These are phyloP conservation scores for Sinapis alba DNA, from an alignment of 441 rosid genomes.

Conservation along the genomic window DNA sequence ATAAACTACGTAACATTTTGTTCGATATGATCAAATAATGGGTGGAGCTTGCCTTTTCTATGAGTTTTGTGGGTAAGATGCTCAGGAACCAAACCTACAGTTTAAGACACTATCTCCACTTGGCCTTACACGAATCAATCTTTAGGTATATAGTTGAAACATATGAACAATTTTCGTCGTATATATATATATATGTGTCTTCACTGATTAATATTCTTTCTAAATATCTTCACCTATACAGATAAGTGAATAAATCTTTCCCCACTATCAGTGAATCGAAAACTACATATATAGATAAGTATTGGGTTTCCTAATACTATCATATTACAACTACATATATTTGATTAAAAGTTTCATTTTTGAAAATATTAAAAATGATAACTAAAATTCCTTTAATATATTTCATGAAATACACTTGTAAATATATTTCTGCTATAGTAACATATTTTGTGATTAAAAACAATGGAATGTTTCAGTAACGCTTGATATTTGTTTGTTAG, in stretches of 20 bases:
- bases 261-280: neutral
- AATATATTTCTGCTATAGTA: neutral
- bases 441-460: neutral
- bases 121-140: conserved; percentile 20
- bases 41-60: conserved; percentile 15
- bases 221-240: conserved; percentile 8
- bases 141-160: neutral
- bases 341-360: neutral
- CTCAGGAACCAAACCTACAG: conserved; percentile 24
- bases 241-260: conserved; percentile 1
- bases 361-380: neutral
- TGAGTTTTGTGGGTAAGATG: conserved; percentile 18
- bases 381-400: neutral
- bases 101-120: conserved; percentile 30
- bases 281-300: neutral
- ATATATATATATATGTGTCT: neutral
- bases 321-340: neutral
- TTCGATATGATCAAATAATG: conserved; percentile 2
- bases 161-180: neutral
- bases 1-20: neutral
- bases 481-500: neutral
- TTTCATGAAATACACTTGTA: no score
- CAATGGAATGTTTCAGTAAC: neutral
- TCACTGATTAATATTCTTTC: conserved; percentile 2
- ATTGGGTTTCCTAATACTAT: neutral